Conservation (phyloP, 306 rosid species). For the Dryas octopetala region DNA sequence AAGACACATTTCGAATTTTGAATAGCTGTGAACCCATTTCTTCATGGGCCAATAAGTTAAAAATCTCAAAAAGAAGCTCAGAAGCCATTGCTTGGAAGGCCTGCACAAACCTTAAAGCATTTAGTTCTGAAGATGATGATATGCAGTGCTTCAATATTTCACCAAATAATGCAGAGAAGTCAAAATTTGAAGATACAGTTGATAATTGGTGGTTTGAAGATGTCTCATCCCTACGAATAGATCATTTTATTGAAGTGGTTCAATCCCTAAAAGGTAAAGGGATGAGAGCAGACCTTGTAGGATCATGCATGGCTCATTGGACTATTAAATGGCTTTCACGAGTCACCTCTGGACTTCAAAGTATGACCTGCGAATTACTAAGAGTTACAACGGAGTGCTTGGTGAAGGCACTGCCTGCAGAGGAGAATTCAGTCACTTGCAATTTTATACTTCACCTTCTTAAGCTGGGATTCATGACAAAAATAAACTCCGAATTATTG, state of each 20-base stretch:
- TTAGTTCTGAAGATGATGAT: constrained; percentile 26
- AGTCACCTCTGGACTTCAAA: constrained; percentile 38
- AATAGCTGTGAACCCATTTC: constrained; percentile 66
- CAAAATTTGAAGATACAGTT: constrained; percentile 16
- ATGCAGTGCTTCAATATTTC: constrained; percentile 15
- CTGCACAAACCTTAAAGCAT: constrained; percentile 40
- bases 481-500: constrained; percentile 43
- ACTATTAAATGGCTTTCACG: constrained; percentile 55
- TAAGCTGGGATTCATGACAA: constrained; percentile 51
- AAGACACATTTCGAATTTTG: constrained; percentile 62
- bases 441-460: constrained; percentile 69
- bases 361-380: constrained; percentile 30
- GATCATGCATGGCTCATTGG: constrained; percentile 73
- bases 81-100: constrained; percentile 78
- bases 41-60: constrained; percentile 56
- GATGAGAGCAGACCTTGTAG: constrained; percentile 47
- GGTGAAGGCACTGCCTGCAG: constrained; percentile 54
- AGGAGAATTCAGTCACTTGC: constrained; percentile 64
- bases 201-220: constrained; percentile 80
- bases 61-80: constrained; percentile 50
- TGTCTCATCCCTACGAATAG: constrained; percentile 52
- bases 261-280: constrained; percentile 52
- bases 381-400: constrained; percentile 63
- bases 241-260: constrained; percentile 73
- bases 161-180: background rate